These are phyloP conservation scores for Begonia masoniana DNA, from an alignment of 306 rosid species.

Conservation along the genomic window DNA sequence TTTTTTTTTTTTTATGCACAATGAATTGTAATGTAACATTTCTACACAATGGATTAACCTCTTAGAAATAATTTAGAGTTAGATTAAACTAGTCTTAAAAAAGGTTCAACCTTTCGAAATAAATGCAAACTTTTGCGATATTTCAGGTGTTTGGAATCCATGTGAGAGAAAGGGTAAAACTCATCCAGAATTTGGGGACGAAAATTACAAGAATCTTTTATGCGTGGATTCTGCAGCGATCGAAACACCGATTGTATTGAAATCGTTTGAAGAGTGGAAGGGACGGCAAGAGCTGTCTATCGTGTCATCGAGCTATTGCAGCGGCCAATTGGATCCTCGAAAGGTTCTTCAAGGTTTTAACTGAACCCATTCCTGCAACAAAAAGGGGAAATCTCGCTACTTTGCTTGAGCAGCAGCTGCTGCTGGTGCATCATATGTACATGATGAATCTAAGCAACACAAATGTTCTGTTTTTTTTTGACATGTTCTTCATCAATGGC, in stretches of 20 bases:
- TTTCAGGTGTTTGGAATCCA: conserved; percentile 71
- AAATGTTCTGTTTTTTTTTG: no score
- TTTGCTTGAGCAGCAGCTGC: no score
- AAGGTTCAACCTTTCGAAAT: no score
- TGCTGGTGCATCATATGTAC: no score
- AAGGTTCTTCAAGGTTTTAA: conserved; percentile 48
- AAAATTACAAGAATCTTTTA: conserved; percentile 55
- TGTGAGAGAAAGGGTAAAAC: conserved; percentile 60
- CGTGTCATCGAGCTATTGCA: conserved; percentile 76
- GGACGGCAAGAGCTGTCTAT: conserved; percentile 59
- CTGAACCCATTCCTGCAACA: conserved; percentile 3
- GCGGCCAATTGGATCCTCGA: conserved; percentile 71
- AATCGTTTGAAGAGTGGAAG: conserved; percentile 66
- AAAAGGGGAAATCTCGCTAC: no score
- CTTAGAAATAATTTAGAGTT: no score
- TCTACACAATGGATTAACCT: no score
- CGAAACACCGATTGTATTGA: conserved; percentile 43
- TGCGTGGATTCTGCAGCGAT: conserved; percentile 57
- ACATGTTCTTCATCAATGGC: no score
- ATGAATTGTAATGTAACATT: no score
- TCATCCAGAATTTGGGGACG: conserved; percentile 49
- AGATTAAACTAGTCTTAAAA: no score
- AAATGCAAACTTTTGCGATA: background rate
- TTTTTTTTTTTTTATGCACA: background rate
- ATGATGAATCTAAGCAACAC: no score